Evolutionary conservation across 495 filamentous ascomycete genomes (phyloP), one percentile per base, ranked within the genome.

Genomic region (Antarctomyces pellizariae): DNA sequence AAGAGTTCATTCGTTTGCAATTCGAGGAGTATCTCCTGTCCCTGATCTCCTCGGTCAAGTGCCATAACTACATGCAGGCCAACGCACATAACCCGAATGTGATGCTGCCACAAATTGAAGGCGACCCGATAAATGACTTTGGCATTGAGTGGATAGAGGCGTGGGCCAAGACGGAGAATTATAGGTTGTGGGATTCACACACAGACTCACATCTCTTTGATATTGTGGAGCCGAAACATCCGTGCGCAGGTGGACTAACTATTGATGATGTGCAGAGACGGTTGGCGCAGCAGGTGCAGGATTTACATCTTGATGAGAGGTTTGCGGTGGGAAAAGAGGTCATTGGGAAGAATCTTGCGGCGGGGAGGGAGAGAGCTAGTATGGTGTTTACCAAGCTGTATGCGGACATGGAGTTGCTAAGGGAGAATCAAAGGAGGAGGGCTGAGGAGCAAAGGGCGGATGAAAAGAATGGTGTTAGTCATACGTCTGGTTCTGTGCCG

Each of bases 21-120:
- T 97, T 97, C 33, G 86, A 97, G 53, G 89, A 95, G 44, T 97
- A 97, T 40, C 58, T 95, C 10, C 58, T 95, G 4, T 80, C 84
- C 1, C 59, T 97, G 29, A 64, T 93, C 23, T 76, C 89, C 0
- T 63, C 75, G 4, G 72, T 78, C 36, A 92, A 93, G 42, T 93
- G 90, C 45, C 80, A 75, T 40, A 63, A 72, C 34, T 77, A 84
- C 39, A 59, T 91, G 22, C 48, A 53, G 32, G 50, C 58, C 21
- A 55, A 76, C 41, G 52, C 56, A 12, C 48, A 64, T 25, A 67
- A 71, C 33, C 59, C 61, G 3, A 64, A 53, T 24, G 49, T 62
- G 26, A 50, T 64, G 22, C 53, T 75, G 8, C 57, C 65, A 3
- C 54, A 74, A 22, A 54, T 72, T 18, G 84, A 92, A 35, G 82